phyloP scores from a whole-genome alignment of 2,329 filamentous ascomycete genomes.

The Venturia pyrina region DNA sequence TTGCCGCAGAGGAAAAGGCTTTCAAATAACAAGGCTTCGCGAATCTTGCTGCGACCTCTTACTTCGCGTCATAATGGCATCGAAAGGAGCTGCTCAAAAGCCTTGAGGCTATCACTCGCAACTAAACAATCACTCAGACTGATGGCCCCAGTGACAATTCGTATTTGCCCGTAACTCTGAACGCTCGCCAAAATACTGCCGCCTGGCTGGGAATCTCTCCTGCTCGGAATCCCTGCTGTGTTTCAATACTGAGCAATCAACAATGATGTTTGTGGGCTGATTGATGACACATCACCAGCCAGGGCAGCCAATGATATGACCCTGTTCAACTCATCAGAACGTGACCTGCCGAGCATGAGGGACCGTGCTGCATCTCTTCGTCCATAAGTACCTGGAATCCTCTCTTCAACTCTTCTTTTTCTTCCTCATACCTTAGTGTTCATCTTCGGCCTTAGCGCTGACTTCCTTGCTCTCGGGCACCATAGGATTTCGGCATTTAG shows the following conservation, averaged over 20 bases:
- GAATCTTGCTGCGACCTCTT: no score
- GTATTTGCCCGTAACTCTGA: neutral
- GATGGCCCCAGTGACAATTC: no score
- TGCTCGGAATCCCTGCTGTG: neutral
- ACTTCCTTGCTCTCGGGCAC: no score
- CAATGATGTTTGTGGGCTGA: neutral
- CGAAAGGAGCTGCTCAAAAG: no score
- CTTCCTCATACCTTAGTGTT: neutral
- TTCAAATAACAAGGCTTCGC: no score
- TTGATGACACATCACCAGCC: neutral
- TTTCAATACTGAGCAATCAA: neutral
- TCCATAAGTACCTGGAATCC: neutral
- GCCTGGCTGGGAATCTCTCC: no score
- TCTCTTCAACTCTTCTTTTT: neutral
- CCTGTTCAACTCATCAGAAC: neutral
- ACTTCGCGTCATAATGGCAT: no score
- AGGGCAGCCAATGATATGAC: neutral
- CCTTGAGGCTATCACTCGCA: no score
- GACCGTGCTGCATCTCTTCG: neutral
- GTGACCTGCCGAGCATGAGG: neutral
- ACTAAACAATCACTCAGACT: no score
- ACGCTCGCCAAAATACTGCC: neutral
- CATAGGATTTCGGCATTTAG: neutral
- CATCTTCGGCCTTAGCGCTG: neutral
- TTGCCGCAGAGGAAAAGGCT: no score